These are phyloP conservation scores for Lactarius psammicola DNA, from an alignment of 768 basidiomycete species.

Conservation along the genomic window DNA sequence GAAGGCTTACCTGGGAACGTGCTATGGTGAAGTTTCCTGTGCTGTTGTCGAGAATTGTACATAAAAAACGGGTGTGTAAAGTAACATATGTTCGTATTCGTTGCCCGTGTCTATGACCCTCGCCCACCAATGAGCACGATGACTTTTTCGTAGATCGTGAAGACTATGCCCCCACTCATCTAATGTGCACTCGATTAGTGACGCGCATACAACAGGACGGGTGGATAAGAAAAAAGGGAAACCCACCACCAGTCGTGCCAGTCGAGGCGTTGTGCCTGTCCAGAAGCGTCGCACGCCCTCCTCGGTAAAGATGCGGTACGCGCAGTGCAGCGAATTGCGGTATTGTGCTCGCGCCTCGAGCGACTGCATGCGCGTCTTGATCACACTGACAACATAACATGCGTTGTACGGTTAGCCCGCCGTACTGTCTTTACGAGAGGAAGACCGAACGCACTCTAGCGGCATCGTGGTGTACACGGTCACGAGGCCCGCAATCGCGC, in stretches of 20 bases:
- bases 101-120: conserved; percentile 26
- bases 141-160: conserved; percentile 86
- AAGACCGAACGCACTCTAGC: conserved; percentile 53
- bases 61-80: not conserved
- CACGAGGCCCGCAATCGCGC: conserved; percentile 89
- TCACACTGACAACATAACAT: conserved; percentile 54
- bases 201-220: not conserved
- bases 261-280: conserved; percentile 92
- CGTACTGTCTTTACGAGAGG: not conserved
- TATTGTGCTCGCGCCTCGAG: conserved; percentile 81
- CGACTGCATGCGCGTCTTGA: conserved; percentile 98
- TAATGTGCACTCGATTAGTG: conserved; percentile 35
- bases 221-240: not conserved
- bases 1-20: not conserved
- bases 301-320: conserved; percentile 90
- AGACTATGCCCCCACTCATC: conserved; percentile 91
- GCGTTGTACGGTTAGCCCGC: not conserved
- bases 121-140: conserved; percentile 50
- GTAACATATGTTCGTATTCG: not conserved
- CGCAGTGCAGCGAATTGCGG: conserved; percentile 93
- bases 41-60: too few species aligned
- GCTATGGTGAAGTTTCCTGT: not conserved
- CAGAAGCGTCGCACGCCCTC: conserved; percentile 92
- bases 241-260: conserved; percentile 80
- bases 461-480: conserved; percentile 93